These are phyloP conservation scores for Tympanopsis confertula DNA, from an alignment of 2,329 filamentous ascomycete species.

Conservation along the genomic window DNA sequence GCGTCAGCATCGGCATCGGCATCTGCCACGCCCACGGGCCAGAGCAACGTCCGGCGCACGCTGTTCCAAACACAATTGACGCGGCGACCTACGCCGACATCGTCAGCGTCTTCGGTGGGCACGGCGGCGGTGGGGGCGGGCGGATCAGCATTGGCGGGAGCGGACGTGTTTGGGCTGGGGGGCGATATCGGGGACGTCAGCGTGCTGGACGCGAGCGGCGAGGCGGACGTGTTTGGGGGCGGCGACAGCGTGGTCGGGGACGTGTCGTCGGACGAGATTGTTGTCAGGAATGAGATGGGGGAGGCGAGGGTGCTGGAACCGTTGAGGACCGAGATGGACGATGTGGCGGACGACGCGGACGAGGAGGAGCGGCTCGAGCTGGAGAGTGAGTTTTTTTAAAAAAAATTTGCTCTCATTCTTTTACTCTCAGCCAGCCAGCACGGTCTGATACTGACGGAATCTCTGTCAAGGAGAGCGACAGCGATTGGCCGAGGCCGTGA, in stretches of 20 bases:
- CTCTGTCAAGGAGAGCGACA: conserved; percentile 41
- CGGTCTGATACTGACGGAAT: conserved; percentile 2
- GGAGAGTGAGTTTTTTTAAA: conserved; percentile 3
- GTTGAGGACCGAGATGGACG: conserved; percentile 5
- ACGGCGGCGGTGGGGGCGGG: no score
- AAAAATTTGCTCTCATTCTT: conserved; percentile 6
- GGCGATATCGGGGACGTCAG: conserved; percentile 20
- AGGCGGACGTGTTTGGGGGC: background rate
- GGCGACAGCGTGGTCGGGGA: background rate
- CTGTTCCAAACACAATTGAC: conserved; percentile 49
- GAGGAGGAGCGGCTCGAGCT: conserved; percentile 4
- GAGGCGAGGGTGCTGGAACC: conserved; percentile 50
- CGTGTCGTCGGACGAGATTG: conserved; percentile 37
- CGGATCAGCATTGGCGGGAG: conserved; percentile 24
- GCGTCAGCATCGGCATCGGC: no score
- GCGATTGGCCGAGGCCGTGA: conserved; percentile 46
- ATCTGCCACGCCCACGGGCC: no score
- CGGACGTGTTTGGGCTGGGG: conserved; percentile 36
- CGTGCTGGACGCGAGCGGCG: background rate
- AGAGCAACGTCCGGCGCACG: conserved; percentile 41
- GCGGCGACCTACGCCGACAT: conserved; percentile 37
- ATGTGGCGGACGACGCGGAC: conserved; percentile 22
- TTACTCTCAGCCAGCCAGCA: no score
- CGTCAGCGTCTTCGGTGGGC: conserved; percentile 7
- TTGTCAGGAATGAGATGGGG: conserved; percentile 50